Evolutionary conservation across 306 rosid genomes (phyloP).

Genomic region (Castanea mollissima): DNA sequence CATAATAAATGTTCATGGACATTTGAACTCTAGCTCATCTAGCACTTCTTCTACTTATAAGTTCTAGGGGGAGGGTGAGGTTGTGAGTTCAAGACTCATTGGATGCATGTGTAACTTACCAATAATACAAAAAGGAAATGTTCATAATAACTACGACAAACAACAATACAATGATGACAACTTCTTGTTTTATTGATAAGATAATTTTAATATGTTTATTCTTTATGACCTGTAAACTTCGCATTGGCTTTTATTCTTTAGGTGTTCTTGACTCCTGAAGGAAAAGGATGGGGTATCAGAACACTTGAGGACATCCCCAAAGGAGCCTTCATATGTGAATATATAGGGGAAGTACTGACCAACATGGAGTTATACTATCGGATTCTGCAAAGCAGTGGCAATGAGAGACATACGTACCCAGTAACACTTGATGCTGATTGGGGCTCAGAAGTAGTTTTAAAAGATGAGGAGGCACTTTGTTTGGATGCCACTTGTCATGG

Average conservation of each 20-base stretch:
- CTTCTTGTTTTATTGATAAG: neutral
- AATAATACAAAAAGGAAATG: too few species aligned
- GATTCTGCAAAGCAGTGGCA: slow-evolving; percentile 30
- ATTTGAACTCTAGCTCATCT: too few species aligned
- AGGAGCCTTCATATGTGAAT: slow-evolving; percentile 85
- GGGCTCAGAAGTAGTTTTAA: slow-evolving; percentile 70
- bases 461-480: slow-evolving; percentile 89
- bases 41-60: too few species aligned
- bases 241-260: slow-evolving; percentile 27
- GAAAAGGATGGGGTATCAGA: slow-evolving; percentile 95
- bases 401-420: slow-evolving; percentile 83
- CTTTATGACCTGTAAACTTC: slow-evolving; percentile 4
- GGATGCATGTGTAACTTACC: too few species aligned
- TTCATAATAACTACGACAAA: neutral
- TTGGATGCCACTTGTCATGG: slow-evolving; percentile 86
- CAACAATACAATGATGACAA: neutral
- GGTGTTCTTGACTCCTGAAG: slow-evolving; percentile 68
- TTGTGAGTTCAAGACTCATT: too few species aligned
- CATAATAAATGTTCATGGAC: neutral
- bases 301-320: slow-evolving; percentile 65
- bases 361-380: slow-evolving; percentile 76
- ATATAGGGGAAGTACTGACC: slow-evolving; percentile 81
- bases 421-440: slow-evolving; percentile 92
- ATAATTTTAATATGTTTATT: slow-evolving; percentile 11
- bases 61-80: too few species aligned